Conservation (phyloP, 495 filamentous ascomycete genomes). For the Halenospora varia region DNA sequence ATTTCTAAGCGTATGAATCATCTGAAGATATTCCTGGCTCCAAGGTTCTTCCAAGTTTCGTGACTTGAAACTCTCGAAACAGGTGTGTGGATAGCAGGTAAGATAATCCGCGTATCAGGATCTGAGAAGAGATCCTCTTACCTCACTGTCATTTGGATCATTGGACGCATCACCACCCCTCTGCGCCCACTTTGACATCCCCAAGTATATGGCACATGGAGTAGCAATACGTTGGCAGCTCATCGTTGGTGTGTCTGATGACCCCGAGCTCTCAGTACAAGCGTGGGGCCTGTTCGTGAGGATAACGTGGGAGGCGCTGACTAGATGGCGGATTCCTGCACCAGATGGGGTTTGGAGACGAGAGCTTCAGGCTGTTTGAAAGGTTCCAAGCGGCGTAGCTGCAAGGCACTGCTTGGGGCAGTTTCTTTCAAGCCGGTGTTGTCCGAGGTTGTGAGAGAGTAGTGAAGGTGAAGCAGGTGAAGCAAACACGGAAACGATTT, state of each 20-base stretch:
- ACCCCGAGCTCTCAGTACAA: background rate
- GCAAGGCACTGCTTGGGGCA: background rate
- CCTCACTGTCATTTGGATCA: background rate
- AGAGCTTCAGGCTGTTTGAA: background rate
- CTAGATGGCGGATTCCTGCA: background rate
- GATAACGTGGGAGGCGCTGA: background rate
- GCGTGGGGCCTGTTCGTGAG: background rate
- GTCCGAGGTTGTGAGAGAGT: too few species aligned
- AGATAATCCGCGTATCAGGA: background rate
- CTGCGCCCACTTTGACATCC: background rate
- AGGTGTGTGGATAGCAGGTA: background rate
- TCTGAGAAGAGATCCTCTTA: background rate
- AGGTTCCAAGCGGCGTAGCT: background rate
- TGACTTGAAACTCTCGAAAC: background rate
- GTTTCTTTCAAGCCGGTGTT: background rate
- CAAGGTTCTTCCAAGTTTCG: background rate
- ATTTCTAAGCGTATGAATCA: too few species aligned
- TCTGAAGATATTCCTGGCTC: too few species aligned
- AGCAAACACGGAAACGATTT: too few species aligned
- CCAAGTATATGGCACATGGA: background rate
- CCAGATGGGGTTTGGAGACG: background rate
- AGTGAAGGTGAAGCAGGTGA: too few species aligned
- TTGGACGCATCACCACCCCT: background rate
- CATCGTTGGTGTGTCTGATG: slow-evolving; percentile 13
- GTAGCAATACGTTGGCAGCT: background rate